These are phyloP conservation scores for Imleria badia DNA, from an alignment of 768 basidiomycete genomes.

Conservation along the genomic window DNA sequence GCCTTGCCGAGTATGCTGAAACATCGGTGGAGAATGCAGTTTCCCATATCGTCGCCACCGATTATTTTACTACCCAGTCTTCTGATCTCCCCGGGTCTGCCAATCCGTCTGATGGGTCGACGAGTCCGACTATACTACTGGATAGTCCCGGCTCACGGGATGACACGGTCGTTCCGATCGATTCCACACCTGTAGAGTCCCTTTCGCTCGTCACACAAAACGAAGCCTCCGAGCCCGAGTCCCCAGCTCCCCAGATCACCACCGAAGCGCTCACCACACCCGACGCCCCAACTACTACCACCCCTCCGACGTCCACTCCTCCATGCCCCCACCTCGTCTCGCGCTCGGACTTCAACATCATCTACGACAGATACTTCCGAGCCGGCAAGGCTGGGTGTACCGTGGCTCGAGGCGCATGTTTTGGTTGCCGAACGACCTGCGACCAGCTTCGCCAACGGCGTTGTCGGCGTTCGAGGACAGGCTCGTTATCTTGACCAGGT, in stretches of 20 bases:
- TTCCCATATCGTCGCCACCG: too few species aligned
- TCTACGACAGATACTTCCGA: conserved; percentile 14
- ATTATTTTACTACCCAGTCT: not conserved
- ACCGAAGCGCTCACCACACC: not conserved
- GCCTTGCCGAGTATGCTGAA: conserved; percentile 8
- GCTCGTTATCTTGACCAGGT: conserved; percentile 6
- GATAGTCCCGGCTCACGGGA: not conserved
- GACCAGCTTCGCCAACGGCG: conserved; percentile 4
- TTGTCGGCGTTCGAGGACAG: conserved; percentile 12
- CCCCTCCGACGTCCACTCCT: not conserved
- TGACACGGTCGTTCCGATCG: not conserved
- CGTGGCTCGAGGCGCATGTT: conserved; percentile 12
- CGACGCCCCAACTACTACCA: not conserved
- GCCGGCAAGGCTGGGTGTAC: conserved; percentile 16
- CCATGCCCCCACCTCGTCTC: conserved; percentile 14
- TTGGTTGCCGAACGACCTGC: conserved; percentile 18
- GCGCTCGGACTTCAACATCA: conserved; percentile 7
- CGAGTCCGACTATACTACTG: too few species aligned
- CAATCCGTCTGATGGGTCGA: not conserved
- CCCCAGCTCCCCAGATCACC: not conserved
- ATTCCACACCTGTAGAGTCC: not conserved
- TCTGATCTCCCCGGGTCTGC: not conserved
- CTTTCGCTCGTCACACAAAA: not conserved
- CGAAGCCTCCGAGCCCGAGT: not conserved
- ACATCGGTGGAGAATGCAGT: not conserved